Conservation (phyloP, 2,329 filamentous ascomycete species). For the Ascochyta fabae region DNA sequence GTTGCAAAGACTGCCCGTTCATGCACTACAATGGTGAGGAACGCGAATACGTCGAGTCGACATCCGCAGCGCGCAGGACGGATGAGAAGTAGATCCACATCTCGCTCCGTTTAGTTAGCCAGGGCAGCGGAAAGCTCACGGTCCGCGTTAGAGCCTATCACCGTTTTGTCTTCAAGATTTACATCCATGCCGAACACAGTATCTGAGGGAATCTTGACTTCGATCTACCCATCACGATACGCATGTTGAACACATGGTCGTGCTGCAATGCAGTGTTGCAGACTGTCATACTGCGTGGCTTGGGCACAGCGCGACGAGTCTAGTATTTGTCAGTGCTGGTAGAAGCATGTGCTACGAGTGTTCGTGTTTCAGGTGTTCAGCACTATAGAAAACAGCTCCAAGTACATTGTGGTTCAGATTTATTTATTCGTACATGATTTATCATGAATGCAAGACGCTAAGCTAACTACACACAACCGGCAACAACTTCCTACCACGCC, state of each 20-base stretch:
- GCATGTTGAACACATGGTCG: neutral
- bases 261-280: neutral
- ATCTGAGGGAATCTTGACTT: neutral
- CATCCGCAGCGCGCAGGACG: too few relatives aligned
- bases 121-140: neutral
- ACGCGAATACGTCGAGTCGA: too few relatives aligned
- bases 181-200: neutral
- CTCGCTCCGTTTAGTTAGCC: neutral
- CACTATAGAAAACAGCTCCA: neutral
- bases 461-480: neutral
- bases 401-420: neutral
- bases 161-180: neutral
- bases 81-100: too few relatives aligned
- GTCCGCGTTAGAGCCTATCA: neutral
- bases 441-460: too few relatives aligned
- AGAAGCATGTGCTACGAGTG: too few relatives aligned
- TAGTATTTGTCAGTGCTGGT: too few relatives aligned
- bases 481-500: slow-evolving; percentile 5
- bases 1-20: too few relatives aligned
- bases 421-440: neutral
- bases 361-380: too few relatives aligned
- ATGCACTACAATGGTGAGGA: too few relatives aligned
- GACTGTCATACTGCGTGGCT: too few relatives aligned
- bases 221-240: neutral
- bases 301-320: too few relatives aligned